A percentile compares a stretch with the other conserved stretches of the same genome.
Evolutionary conservation across 2,329 filamentous ascomycete species (phyloP).

Genomic region (Capronia americana): DNA sequence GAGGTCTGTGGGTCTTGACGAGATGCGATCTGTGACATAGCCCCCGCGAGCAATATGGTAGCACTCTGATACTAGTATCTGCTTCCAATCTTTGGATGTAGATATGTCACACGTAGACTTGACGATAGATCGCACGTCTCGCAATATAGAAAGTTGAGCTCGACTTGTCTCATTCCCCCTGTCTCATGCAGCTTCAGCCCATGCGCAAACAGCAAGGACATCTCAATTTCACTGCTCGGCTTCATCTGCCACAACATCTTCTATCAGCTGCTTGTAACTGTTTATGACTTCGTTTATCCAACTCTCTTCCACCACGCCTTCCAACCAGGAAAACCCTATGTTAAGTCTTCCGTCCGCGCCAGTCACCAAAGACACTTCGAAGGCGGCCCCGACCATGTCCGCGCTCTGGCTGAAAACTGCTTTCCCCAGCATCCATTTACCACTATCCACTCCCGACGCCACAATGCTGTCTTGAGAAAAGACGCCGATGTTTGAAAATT

Average conservation of each 20-base stretch:
- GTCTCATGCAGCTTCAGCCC: too few species aligned
- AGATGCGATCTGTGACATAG: too few species aligned
- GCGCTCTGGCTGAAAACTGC: conserved; percentile 19
- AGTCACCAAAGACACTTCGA: conserved; percentile 11
- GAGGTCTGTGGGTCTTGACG: not conserved
- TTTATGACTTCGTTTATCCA: conserved; percentile 40
- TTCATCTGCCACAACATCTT: not conserved
- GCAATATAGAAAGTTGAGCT: too few species aligned
- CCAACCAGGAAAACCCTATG: conserved; percentile 52
- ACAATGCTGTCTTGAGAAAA: not conserved
- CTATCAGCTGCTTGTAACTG: not conserved
- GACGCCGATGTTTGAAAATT: conserved; percentile 18
- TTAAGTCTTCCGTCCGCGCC: conserved; percentile 13
- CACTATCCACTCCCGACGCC: too few species aligned
- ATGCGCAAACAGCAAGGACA: too few species aligned
- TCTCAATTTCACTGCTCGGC: too few species aligned
- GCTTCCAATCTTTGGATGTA: too few species aligned
- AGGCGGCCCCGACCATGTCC: conserved; percentile 9
- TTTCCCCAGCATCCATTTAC: conserved; percentile 2
- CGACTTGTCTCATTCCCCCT: too few species aligned
- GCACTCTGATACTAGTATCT: too few species aligned
- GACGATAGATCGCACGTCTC: too few species aligned
- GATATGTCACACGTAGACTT: too few species aligned
- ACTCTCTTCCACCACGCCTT: conserved; percentile 44
- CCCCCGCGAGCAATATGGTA: too few species aligned